phyloP scores from a whole-genome alignment of 2,329 filamentous ascomycete genomes.

The Phoma sp. region DNA sequence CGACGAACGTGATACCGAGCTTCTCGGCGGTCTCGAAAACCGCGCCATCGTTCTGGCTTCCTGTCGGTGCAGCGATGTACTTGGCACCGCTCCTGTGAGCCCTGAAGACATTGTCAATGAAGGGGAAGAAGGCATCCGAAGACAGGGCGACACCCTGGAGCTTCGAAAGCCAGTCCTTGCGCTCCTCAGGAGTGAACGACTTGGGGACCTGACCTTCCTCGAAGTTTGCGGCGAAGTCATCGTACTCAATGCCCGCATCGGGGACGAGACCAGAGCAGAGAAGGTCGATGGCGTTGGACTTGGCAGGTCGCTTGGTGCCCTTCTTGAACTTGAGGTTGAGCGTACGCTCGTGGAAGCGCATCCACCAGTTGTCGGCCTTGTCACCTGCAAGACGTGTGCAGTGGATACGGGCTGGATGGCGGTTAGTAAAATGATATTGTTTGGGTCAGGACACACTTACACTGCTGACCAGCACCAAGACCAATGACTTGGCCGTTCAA shows the following conservation, averaged over 20 bases:
- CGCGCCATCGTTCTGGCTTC: slow-evolving; percentile 83
- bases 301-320: slow-evolving; percentile 94
- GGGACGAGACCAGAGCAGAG: slow-evolving; percentile 91
- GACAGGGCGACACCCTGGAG: slow-evolving; percentile 84
- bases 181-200: slow-evolving; percentile 84
- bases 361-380: slow-evolving; percentile 99
- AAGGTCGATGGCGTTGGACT: slow-evolving; percentile 97
- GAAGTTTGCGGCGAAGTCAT: slow-evolving; percentile 87
- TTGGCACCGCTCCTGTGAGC: slow-evolving; percentile 88
- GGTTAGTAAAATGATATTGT: slow-evolving; percentile 5
- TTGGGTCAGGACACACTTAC: slow-evolving; percentile 28
- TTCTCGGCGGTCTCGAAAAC: slow-evolving; percentile 92
- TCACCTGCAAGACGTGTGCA: slow-evolving; percentile 97
- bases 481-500: slow-evolving; percentile 92
- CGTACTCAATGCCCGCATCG: slow-evolving; percentile 80
- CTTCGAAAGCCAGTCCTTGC: slow-evolving; percentile 84
- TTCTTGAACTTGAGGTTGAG: slow-evolving; percentile 95
- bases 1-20: slow-evolving; percentile 90
- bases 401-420: slow-evolving; percentile 76
- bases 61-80: slow-evolving; percentile 92
- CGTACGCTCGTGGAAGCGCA: slow-evolving; percentile 93
- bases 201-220: slow-evolving; percentile 76
- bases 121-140: slow-evolving; percentile 98
- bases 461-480: slow-evolving; percentile 95
- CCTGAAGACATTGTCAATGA: slow-evolving; percentile 97